Conservation (phyloP, 2,329 filamentous ascomycete genomes). For the Escovopsis sp. region DNA sequence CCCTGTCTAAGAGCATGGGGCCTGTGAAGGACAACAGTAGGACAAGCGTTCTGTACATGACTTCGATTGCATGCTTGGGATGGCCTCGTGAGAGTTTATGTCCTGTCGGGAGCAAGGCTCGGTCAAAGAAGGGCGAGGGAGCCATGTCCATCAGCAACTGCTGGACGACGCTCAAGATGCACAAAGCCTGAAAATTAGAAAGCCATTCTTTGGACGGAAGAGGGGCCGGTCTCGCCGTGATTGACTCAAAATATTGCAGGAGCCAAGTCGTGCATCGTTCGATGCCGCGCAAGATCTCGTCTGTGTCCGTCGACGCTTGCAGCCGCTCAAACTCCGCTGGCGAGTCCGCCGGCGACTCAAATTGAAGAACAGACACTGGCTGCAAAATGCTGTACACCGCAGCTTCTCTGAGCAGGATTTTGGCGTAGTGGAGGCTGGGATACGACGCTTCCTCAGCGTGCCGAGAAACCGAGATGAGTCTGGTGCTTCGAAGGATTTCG, state of each 20-base stretch:
- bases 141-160: constrained; percentile 34
- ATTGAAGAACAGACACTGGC: constrained; percentile 27
- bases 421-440: constrained; percentile 38
- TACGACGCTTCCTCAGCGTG: constrained; percentile 33
- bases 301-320: too few relatives aligned
- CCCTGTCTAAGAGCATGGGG: constrained; percentile 30
- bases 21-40: constrained; percentile 30
- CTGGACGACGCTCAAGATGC: constrained; percentile 42
- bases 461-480: constrained; percentile 32
- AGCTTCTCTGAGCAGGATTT: constrained; percentile 39
- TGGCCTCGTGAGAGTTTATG: constrained; percentile 3
- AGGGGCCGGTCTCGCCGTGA: constrained; percentile 23
- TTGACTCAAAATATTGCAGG: constrained; percentile 36
- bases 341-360: constrained; percentile 8
- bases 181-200: constrained; percentile 38
- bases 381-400: constrained; percentile 40
- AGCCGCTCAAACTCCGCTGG: too few relatives aligned
- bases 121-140: constrained; percentile 6
- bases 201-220: constrained; percentile 32
- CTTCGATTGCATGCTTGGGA: constrained; percentile 24
- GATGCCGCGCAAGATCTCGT: constrained; percentile 30
- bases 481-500: constrained; percentile 35
- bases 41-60: constrained; percentile 37
- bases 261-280: constrained; percentile 37
- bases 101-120: constrained; percentile 3